Evolutionary conservation across 164 flowering plant genomes (phyloP).

Genomic region (Umbilicus rupestris): DNA sequence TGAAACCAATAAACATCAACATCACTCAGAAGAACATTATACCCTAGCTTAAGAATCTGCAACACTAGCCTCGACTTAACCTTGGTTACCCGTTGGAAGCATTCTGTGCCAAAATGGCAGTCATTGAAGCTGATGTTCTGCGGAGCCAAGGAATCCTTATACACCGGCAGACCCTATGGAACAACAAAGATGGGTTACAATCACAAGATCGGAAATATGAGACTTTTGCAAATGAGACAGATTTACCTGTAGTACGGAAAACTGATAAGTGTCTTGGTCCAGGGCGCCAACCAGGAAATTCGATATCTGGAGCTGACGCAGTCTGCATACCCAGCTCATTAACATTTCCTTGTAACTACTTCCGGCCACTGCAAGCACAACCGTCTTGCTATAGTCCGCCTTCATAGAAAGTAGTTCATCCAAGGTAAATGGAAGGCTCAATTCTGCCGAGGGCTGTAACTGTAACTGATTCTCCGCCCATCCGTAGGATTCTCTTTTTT

Average conservation of each 20-base stretch:
- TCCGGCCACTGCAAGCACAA: constrained; percentile 79
- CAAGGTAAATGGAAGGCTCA: constrained; percentile 50
- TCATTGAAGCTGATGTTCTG: constrained; percentile 63
- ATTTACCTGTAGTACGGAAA: constrained; percentile 69
- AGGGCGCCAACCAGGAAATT: constrained; percentile 83
- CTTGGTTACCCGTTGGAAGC: constrained; percentile 94
- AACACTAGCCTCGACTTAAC: constrained; percentile 81
- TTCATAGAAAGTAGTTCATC: constrained; percentile 42
- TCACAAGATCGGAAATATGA: not conserved
- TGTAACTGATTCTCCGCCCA: constrained; percentile 22
- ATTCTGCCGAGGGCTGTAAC: constrained; percentile 15
- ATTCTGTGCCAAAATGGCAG: constrained; percentile 91
- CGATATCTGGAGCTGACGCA: constrained; percentile 43
- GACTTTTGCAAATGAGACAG: not conserved
- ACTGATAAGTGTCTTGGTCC: constrained; percentile 63
- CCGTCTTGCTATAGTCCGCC: constrained; percentile 54
- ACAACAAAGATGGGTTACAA: not conserved
- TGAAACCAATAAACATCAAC: constrained; percentile 89
- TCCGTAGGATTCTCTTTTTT: constrained; percentile 20
- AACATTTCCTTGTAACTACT: constrained; percentile 90
- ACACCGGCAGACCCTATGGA: constrained; percentile 77
- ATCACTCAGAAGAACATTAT: constrained; percentile 83
- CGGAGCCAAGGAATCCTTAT: constrained; percentile 58
- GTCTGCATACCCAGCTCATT: constrained; percentile 95
- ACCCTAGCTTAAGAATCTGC: constrained; percentile 80